Evolutionary conservation across 768 basidiomycete species (phyloP).

Genomic region (Boletus reticuloceps): DNA sequence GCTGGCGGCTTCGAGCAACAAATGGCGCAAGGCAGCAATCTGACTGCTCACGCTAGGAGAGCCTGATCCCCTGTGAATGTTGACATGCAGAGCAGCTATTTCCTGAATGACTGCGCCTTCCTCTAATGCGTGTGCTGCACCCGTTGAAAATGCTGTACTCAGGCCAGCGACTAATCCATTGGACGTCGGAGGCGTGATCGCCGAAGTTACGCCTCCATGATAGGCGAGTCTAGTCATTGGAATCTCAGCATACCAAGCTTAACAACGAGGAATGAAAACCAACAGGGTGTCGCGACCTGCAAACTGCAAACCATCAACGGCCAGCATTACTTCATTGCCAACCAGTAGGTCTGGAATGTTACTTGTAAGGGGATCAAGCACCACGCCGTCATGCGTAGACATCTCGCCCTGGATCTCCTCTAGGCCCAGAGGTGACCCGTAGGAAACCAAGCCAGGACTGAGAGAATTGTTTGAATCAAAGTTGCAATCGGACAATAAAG

Average conservation of each 20-base stretch:
- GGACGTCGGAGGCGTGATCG: slow-evolving; percentile 55
- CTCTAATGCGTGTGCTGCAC: slow-evolving; percentile 53
- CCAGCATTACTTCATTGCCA: slow-evolving; percentile 46
- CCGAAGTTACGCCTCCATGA: slow-evolving; percentile 60
- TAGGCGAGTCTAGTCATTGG: slow-evolving; percentile 57
- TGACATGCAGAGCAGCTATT: slow-evolving; percentile 59
- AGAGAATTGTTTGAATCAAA: slow-evolving; percentile 8
- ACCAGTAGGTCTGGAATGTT: slow-evolving; percentile 35
- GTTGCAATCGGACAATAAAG: slow-evolving; percentile 1
- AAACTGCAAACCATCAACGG: slow-evolving; percentile 73
- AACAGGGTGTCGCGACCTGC: slow-evolving; percentile 57
- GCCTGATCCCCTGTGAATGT: slow-evolving; percentile 43
- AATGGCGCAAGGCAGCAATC: slow-evolving; percentile 65
- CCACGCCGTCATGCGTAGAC: slow-evolving; percentile 57
- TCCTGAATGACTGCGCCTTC: slow-evolving; percentile 60
- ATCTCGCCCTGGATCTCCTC: slow-evolving; percentile 53
- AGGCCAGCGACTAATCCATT: slow-evolving; percentile 54
- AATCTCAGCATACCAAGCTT: slow-evolving; percentile 1
- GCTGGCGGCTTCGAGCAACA: slow-evolving; percentile 44
- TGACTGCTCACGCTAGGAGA: slow-evolving; percentile 72
- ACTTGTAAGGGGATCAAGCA: slow-evolving; percentile 41
- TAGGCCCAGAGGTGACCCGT: slow-evolving; percentile 46
- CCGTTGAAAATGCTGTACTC: slow-evolving; percentile 56
- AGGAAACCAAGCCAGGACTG: slow-evolving; percentile 46
- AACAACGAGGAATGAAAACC: slow-evolving; percentile 14